Base-by-base conservation (phyloP, 2,329 filamentous ascomycete genomes). In the Cladorrhinum sp. region DNA sequence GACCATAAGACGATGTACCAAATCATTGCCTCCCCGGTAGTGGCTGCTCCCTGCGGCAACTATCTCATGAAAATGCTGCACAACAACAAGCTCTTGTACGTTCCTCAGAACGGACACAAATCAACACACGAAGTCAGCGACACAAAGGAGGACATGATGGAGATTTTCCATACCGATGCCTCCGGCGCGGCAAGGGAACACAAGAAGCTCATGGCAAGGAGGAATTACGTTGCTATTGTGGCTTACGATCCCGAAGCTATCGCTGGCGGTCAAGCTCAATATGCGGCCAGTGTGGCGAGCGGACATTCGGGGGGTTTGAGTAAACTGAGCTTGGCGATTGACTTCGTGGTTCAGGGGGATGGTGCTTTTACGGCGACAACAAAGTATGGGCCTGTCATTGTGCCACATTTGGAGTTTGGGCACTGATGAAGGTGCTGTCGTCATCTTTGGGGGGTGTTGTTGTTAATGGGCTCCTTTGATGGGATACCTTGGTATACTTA, bases 1-100 rank as follows among this genome's bases (percentile, higher is more conserved):
- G 92, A 98, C 75, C 92, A 98, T 82, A 99, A 98, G 78, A 97
- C 95, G 25, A 99, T 99, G 93, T 99, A 98, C 78, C 95, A 99
- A 75, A 84, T 99, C 73, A 97, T 98, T 73, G 89, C 93, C 1
- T 93, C 92, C 2, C 88, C 92, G 6, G 91, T 99, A 62, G 93
- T 98, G 58, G 96, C 96, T 51, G 89, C 90, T 0, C 93, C 95
- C 0, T 90, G 92, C 1, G 85, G 89, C 52, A 85, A 84, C 66
- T 96, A 97, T 76, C 88, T 98, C 48, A 82, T 98, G 68, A 96
- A 96, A 74, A 84, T 99, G 71, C 86, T 99, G n/a, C 92, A 98
- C 80, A 95, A 90, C 79, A 93, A 93, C 77, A 95, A 93, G 75
- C 85, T 90, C 38, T 85, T 98, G 25, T 99, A 97, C 74, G 83